Evolutionary conservation across 1,284 basidiomycete species (phyloP).

Genomic region (Pseudozyma tsukubaensis): DNA sequence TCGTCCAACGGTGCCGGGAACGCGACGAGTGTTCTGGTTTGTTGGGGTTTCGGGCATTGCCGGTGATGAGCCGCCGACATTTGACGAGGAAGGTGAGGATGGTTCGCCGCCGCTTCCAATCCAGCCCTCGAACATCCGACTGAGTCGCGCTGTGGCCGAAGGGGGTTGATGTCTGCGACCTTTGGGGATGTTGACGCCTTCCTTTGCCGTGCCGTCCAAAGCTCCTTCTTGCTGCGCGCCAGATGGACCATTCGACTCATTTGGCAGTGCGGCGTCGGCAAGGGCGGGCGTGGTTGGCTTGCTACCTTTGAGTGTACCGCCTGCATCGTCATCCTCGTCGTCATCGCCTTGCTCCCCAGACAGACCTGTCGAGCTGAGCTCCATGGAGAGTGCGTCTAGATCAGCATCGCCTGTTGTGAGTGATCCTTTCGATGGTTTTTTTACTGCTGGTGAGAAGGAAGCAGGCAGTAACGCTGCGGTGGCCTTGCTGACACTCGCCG

Average conservation of each 20-base stretch:
- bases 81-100: slow-evolving; percentile 26
- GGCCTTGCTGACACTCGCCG: slow-evolving; percentile 42
- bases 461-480: slow-evolving; percentile 34
- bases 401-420: slow-evolving; percentile 42
- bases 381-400: slow-evolving; percentile 42
- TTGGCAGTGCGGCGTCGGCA: background rate
- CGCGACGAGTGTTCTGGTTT: slow-evolving; percentile 16
- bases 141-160: slow-evolving; percentile 52
- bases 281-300: slow-evolving; percentile 29
- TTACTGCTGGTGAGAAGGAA: slow-evolving; percentile 13
- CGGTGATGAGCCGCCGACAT: background rate
- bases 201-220: background rate
- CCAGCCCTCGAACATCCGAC: slow-evolving; percentile 63
- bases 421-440: slow-evolving; percentile 3
- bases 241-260: background rate
- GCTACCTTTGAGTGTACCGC: slow-evolving; percentile 42
- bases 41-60: slow-evolving; percentile 36
- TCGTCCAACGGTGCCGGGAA: slow-evolving; percentile 35
- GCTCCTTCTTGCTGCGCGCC: background rate
- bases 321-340: slow-evolving; percentile 27
- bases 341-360: slow-evolving; percentile 17
- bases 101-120: slow-evolving; percentile 35
- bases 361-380: slow-evolving; percentile 23
- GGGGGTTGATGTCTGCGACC: slow-evolving; percentile 36
- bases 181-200: slow-evolving; percentile 26